Evolutionary conservation across 2,329 filamentous ascomycete species (phyloP).

Genomic region (Fusarium mexicanum): DNA sequence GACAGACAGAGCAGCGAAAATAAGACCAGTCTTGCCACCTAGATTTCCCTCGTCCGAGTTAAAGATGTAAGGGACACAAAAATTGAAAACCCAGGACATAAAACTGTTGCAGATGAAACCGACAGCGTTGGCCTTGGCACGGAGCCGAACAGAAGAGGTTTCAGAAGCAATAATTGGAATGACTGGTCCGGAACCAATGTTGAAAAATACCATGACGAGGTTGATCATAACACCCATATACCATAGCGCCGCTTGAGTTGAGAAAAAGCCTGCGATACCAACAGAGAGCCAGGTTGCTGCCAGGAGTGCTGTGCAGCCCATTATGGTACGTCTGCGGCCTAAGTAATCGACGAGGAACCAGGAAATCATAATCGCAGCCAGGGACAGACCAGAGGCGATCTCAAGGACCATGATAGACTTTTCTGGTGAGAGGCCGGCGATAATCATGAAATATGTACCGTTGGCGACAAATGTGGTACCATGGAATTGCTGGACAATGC

Average conservation of each 20-base stretch:
- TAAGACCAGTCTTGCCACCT: constrained; percentile 6
- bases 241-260: background rate
- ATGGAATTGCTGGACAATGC: background rate
- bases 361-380: background rate
- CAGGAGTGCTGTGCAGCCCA: background rate
- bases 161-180: background rate
- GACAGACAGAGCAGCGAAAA: constrained; percentile 3
- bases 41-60: constrained; percentile 12
- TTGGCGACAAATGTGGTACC: background rate
- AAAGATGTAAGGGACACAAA: constrained; percentile 3
- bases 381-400: background rate
- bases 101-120: background rate
- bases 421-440: background rate
- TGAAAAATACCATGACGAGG: background rate
- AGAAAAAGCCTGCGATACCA: background rate
- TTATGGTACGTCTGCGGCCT: background rate
- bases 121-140: constrained; percentile 3
- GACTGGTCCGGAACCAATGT: background rate
- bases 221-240: background rate
- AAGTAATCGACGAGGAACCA: background rate
- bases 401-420: background rate
- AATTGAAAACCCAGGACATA: background rate
- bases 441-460: background rate
- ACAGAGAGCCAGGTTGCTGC: background rate
- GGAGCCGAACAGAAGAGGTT: constrained; percentile 1